These are phyloP conservation scores for Cordyceps javanica DNA, from an alignment of 2,329 filamentous ascomycete species.

Conservation along the genomic window DNA sequence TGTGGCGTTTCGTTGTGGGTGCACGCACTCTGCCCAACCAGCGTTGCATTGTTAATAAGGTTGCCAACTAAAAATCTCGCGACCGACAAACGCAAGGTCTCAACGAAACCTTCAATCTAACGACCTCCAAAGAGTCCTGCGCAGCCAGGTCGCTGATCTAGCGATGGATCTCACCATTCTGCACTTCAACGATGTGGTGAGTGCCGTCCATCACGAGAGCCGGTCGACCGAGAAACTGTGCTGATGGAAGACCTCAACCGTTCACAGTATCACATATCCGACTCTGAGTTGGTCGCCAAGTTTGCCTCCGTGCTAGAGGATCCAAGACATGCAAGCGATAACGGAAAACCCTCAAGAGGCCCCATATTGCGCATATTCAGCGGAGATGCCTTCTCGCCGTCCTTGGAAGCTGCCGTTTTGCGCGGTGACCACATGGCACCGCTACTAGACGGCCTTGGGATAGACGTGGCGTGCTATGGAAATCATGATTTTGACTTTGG, in stretches of 20 bases:
- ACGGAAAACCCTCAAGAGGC: background rate
- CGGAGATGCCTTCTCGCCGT: slow-evolving; percentile 16
- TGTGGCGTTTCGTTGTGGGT: no score
- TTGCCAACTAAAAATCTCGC: no score
- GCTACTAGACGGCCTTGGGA: slow-evolving; percentile 2
- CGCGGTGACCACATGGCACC: slow-evolving; percentile 14
- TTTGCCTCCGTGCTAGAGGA: slow-evolving; percentile 11
- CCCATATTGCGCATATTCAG: slow-evolving; percentile 12
- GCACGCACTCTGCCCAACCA: no score
- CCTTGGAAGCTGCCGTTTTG: slow-evolving; percentile 14
- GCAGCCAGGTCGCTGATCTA: background rate
- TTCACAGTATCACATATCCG: slow-evolving; percentile 14
- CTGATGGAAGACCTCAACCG: background rate
- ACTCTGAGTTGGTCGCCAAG: slow-evolving; percentile 7
- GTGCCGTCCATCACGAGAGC: background rate
- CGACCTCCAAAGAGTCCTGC: no score
- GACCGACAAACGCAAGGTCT: background rate
- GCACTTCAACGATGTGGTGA: slow-evolving; percentile 15
- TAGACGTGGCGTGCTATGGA: slow-evolving; percentile 15
- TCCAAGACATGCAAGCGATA: background rate
- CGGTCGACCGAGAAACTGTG: background rate
- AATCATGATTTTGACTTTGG: slow-evolving; percentile 17
- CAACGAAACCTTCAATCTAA: background rate
- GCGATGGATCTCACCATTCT: slow-evolving; percentile 3
- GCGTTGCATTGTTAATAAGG: no score